Conservation (phyloP, 2,329 filamentous ascomycete species). For the Fusarium virguliforme region DNA sequence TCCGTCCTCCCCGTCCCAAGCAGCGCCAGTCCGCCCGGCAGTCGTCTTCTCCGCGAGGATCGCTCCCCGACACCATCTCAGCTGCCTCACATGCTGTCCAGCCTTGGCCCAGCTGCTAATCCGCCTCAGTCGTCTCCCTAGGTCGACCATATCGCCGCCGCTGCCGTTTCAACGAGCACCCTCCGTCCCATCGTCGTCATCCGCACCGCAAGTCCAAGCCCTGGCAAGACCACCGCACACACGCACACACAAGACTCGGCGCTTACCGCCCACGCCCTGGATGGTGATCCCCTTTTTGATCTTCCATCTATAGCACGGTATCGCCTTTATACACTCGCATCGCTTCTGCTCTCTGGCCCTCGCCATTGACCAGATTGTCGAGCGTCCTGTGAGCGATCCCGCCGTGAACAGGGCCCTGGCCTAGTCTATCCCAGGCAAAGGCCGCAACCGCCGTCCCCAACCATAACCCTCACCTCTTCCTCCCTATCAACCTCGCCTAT, state of each 20-base stretch:
- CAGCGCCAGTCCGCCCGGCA: constrained; percentile 46
- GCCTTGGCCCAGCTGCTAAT: constrained; percentile 46
- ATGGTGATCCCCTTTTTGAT: constrained; percentile 52
- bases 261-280: constrained; percentile 55
- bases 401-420: constrained; percentile 48
- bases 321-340: constrained; percentile 39
- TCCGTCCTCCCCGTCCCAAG: constrained; percentile 48
- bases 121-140: constrained; percentile 29
- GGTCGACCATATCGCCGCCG: constrained; percentile 26
- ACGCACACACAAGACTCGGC: constrained; percentile 48
- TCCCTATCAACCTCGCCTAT: constrained; percentile 41
- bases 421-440: constrained; percentile 54
- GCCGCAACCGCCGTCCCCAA: constrained; percentile 53
- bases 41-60: constrained; percentile 31
- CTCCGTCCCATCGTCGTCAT: constrained; percentile 49
- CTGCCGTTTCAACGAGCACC: constrained; percentile 42
- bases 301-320: constrained; percentile 42
- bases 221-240: constrained; percentile 49
- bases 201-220: constrained; percentile 54
- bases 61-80: constrained; percentile 33
- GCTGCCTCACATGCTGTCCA: constrained; percentile 15
- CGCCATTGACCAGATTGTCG: constrained; percentile 49
- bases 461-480: constrained; percentile 41
- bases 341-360: constrained; percentile 43
- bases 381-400: constrained; percentile 51